Evolutionary conservation across 2,329 filamentous ascomycete genomes (phyloP), one percentile per base, ranked within the genome.

Genomic region (Alternaria rosae): DNA sequence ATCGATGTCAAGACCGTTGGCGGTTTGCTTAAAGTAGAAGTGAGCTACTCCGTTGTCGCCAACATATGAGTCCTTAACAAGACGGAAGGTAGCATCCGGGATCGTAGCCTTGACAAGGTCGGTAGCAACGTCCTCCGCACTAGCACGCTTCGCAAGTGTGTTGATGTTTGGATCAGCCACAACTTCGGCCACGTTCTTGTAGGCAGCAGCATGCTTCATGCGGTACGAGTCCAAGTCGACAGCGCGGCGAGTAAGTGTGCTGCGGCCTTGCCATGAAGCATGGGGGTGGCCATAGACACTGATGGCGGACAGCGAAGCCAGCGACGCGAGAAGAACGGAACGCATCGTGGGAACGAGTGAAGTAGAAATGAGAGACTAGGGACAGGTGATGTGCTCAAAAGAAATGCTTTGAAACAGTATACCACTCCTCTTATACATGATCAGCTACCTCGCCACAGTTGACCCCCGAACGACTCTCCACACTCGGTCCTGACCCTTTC

Each of bases 1-100:
- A 67, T 88, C 87, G 61, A 89, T 83, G 62, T 88, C 87, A 23
- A 88, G 72, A 1, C 84, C 86, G 56, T 88, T 84, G 7, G 81
- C 78, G 0, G 86, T 88, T 76, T 89, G 87, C 76, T 85, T 86
- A 71, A 88, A 87, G 73, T 87, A 82, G 65, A 88, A 85, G 68
- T 89, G 87, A 0, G 81, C 81, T 61, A 89, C 79, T 9, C 86
- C 86, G 56, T 87, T 87, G 47, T 69, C 74, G n/a, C 86, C 82
- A 11, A 85, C 78, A 52, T 88, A 88, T 67, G 84, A 81, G 69
- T 88, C 85, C 1, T 81, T 71, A 0, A 84, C 82, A 7, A 86
- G 64, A 20, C 86, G 84, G 74, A 88, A 88, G 21, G 74, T 72
- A 15, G 78, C 71, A 53, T 69, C 76, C 3, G 80, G 80, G 3